Evolutionary conservation across 495 filamentous ascomycete genomes (phyloP).

Genomic region (Hypomontagnella monticulosa): DNA sequence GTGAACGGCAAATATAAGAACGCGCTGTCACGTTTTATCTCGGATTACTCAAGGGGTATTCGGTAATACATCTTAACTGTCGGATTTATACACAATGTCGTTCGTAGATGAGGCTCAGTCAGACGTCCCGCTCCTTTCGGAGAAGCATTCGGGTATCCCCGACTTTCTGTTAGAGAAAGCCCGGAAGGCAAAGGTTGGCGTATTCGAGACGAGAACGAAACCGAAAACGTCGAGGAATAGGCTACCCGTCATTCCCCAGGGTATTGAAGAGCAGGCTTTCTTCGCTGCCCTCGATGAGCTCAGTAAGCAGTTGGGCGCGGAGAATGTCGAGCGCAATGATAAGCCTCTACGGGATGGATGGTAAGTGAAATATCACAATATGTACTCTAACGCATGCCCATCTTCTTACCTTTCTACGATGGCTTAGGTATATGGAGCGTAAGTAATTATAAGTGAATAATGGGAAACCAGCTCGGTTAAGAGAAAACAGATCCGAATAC

Average conservation of each 20-base stretch:
- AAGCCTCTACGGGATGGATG: slow-evolving; percentile 59
- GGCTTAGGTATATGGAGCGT: slow-evolving; percentile 60
- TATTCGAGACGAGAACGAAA: slow-evolving; percentile 53
- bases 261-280: slow-evolving; percentile 52
- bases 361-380: slow-evolving; percentile 32
- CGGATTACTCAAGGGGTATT: background rate
- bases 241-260: slow-evolving; percentile 51
- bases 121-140: slow-evolving; percentile 50
- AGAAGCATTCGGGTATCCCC: slow-evolving; percentile 58
- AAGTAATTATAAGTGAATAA: slow-evolving; percentile 6
- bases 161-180: slow-evolving; percentile 52
- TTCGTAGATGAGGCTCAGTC: slow-evolving; percentile 46
- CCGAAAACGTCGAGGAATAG: slow-evolving; percentile 46
- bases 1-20: slow-evolving; percentile 20
- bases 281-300: slow-evolving; percentile 52
- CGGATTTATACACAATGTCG: slow-evolving; percentile 37
- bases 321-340: slow-evolving; percentile 59
- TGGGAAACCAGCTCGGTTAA: background rate
- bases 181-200: slow-evolving; percentile 44
- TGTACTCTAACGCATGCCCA: background rate
- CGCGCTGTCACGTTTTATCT: no score
- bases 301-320: slow-evolving; percentile 47
- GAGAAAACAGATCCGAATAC: slow-evolving; percentile 53
- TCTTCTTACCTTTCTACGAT: slow-evolving; percentile 8
- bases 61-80: background rate